These are phyloP conservation scores for Apiospora pterosperma DNA, from an alignment of 2,329 filamentous ascomycete genomes.

Conservation along the genomic window DNA sequence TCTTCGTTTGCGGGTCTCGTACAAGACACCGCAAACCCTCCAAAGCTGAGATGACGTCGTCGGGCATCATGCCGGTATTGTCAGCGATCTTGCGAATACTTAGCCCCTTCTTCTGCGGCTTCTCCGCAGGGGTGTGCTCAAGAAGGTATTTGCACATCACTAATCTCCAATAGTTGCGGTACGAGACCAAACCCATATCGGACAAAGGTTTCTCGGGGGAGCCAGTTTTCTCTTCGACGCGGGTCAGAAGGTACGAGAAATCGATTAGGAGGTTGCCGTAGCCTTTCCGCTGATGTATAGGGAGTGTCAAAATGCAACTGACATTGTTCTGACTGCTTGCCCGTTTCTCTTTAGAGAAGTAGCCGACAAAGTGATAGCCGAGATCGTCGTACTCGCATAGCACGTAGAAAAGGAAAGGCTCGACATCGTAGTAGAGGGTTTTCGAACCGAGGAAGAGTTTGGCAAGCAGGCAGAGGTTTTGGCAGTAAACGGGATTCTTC, in stretches of 20 bases:
- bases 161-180: constrained; percentile 94
- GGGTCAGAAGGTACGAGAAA: constrained; percentile 94
- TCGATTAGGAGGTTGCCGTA: constrained; percentile 97
- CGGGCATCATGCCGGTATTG: constrained; percentile 89
- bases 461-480: constrained; percentile 91
- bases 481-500: constrained; percentile 97
- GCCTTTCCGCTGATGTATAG: constrained; percentile 94
- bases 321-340: constrained; percentile 95
- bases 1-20: constrained; percentile 80
- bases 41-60: constrained; percentile 91
- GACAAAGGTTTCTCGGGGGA: constrained; percentile 97
- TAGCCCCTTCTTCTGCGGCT: constrained; percentile 42
- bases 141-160: constrained; percentile 83
- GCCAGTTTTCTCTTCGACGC: constrained; percentile 88
- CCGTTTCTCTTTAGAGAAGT: constrained; percentile 98
- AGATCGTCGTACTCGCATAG: constrained; percentile 90
- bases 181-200: constrained; percentile 96
- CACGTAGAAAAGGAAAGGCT: constrained; percentile 95
- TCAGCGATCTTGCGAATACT: constrained; percentile 72
- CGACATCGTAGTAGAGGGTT: constrained; percentile 96
- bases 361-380: constrained; percentile 96
- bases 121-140: constrained; percentile 42
- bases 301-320: constrained; percentile 91
- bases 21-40: constrained; percentile 88
- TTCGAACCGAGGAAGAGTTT: constrained; percentile 99